These are phyloP conservation scores for Dryas integrifolia DNA, from an alignment of 331 rosid genomes.

Conservation along the genomic window DNA sequence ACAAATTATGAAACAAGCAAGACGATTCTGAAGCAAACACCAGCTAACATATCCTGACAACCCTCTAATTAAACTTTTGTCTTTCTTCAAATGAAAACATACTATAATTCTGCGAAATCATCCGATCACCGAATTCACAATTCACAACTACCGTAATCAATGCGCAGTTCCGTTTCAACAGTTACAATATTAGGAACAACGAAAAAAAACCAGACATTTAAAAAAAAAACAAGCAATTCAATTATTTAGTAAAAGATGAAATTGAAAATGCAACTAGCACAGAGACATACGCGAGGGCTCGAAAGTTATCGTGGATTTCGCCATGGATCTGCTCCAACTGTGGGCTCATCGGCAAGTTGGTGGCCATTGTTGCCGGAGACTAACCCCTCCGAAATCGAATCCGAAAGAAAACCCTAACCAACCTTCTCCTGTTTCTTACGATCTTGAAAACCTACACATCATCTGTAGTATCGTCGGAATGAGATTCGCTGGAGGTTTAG, in stretches of 20 bases:
- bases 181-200: too few species aligned
- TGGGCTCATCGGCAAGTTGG: conserved; percentile 72
- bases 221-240: background rate
- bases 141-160: background rate
- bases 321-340: conserved; percentile 99
- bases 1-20: background rate
- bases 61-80: background rate
- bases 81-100: background rate
- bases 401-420: background rate
- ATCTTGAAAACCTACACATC: background rate
- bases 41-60: background rate
- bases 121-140: background rate
- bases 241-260: background rate
- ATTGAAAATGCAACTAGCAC: background rate
- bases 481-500: background rate
- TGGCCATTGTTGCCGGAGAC: conserved; percentile 61
- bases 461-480: background rate
- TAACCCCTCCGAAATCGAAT: conserved; percentile 5
- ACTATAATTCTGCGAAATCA: background rate
- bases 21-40: background rate
- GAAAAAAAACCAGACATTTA: background rate
- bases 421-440: background rate
- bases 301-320: conserved; percentile 83
- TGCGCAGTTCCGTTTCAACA: background rate
- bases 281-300: conserved; percentile 76